Evolutionary conservation across 2,329 filamentous ascomycete genomes (phyloP).

Genomic region (Aspergillus japonicus): DNA sequence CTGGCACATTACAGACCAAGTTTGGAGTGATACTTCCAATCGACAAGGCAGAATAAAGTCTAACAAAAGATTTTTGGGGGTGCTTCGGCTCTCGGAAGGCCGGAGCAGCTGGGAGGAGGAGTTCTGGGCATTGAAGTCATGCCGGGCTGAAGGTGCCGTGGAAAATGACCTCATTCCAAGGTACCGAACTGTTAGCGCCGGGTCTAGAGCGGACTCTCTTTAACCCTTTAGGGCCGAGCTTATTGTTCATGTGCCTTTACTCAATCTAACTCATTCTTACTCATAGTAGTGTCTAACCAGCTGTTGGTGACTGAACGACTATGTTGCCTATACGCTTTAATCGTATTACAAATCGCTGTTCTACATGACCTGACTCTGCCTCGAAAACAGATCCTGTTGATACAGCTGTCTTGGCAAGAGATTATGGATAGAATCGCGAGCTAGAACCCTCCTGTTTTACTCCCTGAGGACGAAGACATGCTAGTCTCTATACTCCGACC

Average conservation of each 20-base stretch:
- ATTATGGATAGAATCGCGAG: neutral
- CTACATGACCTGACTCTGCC: neutral
- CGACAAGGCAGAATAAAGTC: neutral
- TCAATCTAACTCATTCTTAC: too few relatives aligned
- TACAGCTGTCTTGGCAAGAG: neutral
- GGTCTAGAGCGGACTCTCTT: constrained; percentile 10
- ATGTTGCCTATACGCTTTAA: neutral
- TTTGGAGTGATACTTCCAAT: too few relatives aligned
- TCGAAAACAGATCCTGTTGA: neutral
- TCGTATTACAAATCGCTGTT: neutral
- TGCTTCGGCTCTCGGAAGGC: constrained; percentile 12
- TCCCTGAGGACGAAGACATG: too few relatives aligned
- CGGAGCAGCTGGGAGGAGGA: constrained; percentile 16
- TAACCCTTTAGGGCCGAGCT: neutral
- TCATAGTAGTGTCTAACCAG: too few relatives aligned
- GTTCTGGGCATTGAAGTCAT: constrained; percentile 15
- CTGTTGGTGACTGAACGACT: neutral
- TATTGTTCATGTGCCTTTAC: neutral
- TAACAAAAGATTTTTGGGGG: neutral
- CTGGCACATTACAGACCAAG: too few relatives aligned
- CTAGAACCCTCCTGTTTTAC: too few relatives aligned
- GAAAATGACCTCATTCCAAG: constrained; percentile 22
- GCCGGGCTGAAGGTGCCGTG: constrained; percentile 12
- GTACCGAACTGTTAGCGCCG: constrained; percentile 18
- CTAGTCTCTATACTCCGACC: neutral